Base-by-base conservation (phyloP, 371 early-diverging fungal genomes). In the Haplosporangium sp. region DNA sequence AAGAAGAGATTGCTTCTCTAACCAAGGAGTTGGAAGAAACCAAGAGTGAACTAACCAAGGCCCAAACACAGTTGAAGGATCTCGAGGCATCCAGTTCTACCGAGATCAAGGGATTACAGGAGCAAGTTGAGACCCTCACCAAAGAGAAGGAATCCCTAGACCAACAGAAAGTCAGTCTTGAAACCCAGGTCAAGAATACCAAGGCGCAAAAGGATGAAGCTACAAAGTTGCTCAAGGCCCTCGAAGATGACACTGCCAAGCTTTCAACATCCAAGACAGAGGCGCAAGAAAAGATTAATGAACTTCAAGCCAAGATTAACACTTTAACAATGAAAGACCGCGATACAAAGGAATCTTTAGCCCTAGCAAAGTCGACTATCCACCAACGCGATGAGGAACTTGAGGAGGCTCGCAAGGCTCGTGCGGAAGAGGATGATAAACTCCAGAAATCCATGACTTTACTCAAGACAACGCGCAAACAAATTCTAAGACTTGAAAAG, bases 351-450 rank as follows among this genome's bases (percentile, higher is more conserved):
- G 91, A 89, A 50, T 85, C 91, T 0, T 65, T 88, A 17, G 86
- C 86, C 20, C 83, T 88, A 0, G 86, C 84, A 27, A 91, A 89
- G 42, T 82, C 85, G 2, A 85, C 84, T 52, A 75, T 89, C 38
- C 85, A 89, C 65, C 86, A 89, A 45, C 88, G 88, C 3, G 90
- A 91, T 20, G 83, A 83, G 52, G 90, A 90, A 19, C 69, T 91
- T 60, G 88, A 86, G 38, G 69, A 71, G n/a, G 64, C 77, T 3
- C 84, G 86, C 13, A 86, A 86, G 60, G 61, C 75, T n/a, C 84
- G 84, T 47, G 66, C 72, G 0, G 88, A 88, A 8, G 74, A 85
- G 13, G 88, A 89, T 17, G 92, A 90, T 42, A 89, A 89, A 60
- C 70, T 85, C n/a, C 88, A 88, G 48, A 87, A 89, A 52, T 85